A percentile compares a stretch with the other conserved stretches of the same genome.
These are phyloP conservation scores for Penicillium sp. DNA, from an alignment of 2,329 filamentous ascomycete species.

Conservation along the genomic window DNA sequence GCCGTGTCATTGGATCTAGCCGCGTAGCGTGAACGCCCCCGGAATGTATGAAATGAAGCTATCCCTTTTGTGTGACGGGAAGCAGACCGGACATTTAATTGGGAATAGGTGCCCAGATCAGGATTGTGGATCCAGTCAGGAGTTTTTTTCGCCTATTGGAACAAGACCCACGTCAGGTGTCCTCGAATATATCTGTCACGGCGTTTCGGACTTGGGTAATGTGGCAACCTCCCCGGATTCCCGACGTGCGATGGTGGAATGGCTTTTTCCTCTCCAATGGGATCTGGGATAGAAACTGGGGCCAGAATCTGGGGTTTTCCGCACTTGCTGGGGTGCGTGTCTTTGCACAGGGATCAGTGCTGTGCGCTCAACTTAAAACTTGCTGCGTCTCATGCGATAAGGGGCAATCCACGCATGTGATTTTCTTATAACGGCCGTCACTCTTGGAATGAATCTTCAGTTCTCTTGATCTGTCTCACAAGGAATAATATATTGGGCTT, in stretches of 20 bases:
- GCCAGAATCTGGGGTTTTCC: background rate
- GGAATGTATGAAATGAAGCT: constrained; percentile 1
- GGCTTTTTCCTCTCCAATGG: background rate
- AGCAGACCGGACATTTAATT: background rate
- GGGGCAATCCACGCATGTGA: background rate
- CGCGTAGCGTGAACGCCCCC: constrained; percentile 1
- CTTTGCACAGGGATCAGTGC: background rate
- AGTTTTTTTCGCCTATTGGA: background rate
- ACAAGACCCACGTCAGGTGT: background rate
- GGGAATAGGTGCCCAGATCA: background rate
- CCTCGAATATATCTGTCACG: background rate
- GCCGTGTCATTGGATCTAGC: constrained; percentile 10
- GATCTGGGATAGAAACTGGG: background rate
- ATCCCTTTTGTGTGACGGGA: constrained; percentile 18
- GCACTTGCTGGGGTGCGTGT: no score
- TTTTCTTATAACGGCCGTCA: background rate
- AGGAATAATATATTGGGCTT: no score
- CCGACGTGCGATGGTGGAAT: background rate
- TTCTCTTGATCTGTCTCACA: background rate
- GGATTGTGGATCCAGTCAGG: background rate
- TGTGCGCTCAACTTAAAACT: background rate
- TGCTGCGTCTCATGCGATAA: no score
- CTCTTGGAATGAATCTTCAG: background rate
- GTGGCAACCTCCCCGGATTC: background rate
- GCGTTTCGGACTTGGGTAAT: background rate